Base-by-base conservation (phyloP, 2,329 filamentous ascomycete genomes). In the Aspergillus pseudoterreus region DNA sequence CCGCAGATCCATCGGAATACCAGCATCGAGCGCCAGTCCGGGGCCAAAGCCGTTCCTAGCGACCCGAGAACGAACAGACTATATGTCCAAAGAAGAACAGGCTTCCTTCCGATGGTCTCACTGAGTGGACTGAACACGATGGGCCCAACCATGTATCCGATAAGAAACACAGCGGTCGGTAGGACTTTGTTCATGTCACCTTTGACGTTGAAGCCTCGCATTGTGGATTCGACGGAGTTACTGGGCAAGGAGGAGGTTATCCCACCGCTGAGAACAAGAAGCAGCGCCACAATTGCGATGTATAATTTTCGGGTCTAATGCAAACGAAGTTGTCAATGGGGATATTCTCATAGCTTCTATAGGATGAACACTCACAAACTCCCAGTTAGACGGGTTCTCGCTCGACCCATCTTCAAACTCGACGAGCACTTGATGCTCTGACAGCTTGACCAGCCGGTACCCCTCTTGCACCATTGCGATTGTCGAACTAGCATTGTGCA, bases 41-140 rank as follows among this genome's bases (percentile, higher is more conserved):
- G 74, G 0, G 73, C 69, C 1, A 77, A 49, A 0, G 74, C 72
- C 50, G 71, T 76, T 4, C 64, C 74, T 38, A 75, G 62, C 0
- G 71, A 76, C 45, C 64, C 74, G 4, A 71, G 43, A 8, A 66
- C 69, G 50, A 71, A 75, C 3, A 68, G 57, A n/a, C 65, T 43
- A 52, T 83, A 82, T 0, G 80, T 78, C 9, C 63, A 69, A 0
- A 83, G 67, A 53, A 84, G 60, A 6, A 76, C 69, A 1, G 66
- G 61, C 45, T 61, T 68, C 1, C 74, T 65, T 1, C 74, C 74
- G 38, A 69, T 61, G 2, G 69, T 64, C 45, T 77, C 74, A n/a
- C 71, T 74, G 2, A 76, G 54, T 0, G 74, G 74, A 4, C 71
- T 73, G 36, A 71, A 75, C 1, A 74, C 50, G 1, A 75, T 52